Evolutionary conservation across 108 stramenopile species (phyloP).

Genomic region (Epithemia pelagica): DNA sequence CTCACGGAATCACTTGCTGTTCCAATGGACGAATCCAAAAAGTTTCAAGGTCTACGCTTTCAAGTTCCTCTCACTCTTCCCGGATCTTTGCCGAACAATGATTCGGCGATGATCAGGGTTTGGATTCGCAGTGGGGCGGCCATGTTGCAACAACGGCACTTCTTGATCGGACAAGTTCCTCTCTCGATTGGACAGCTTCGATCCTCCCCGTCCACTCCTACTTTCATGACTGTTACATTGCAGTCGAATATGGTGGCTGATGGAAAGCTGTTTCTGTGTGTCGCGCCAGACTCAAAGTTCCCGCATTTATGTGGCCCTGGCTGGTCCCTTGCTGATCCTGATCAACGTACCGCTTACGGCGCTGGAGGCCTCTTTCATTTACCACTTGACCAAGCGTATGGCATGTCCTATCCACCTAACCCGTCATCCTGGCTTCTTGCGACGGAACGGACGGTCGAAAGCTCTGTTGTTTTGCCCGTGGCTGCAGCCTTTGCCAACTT

Average conservation of each 20-base stretch:
- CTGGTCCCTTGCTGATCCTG: conserved; percentile 75
- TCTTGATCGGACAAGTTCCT: conserved; percentile 6
- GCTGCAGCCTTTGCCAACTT: conserved; percentile 54
- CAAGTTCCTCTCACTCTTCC: conserved; percentile 53
- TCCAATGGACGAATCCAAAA: conserved; percentile 2
- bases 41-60: conserved; percentile 35
- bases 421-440: conserved; percentile 36
- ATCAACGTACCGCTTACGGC: conserved; percentile 1
- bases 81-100: conserved; percentile 19
- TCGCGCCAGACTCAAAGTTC: conserved; percentile 51
- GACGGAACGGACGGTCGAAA: conserved; percentile 71
- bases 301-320: conserved; percentile 32
- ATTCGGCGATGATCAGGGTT: conserved; percentile 18
- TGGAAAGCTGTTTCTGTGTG: conserved; percentile 28
- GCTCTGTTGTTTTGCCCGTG: conserved; percentile 63
- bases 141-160: conserved; percentile 24
- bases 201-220: neutral
- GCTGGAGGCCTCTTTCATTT: conserved; percentile 35
- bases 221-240: conserved; percentile 3
- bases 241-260: conserved; percentile 22
- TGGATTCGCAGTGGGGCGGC: conserved; percentile 47
- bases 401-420: conserved; percentile 19
- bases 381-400: conserved; percentile 71
- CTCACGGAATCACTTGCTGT: conserved; percentile 31
- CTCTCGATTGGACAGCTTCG: neutral